These are phyloP conservation scores for Pleurotus platypus DNA, from an alignment of 768 basidiomycete species.

Conservation along the genomic window DNA sequence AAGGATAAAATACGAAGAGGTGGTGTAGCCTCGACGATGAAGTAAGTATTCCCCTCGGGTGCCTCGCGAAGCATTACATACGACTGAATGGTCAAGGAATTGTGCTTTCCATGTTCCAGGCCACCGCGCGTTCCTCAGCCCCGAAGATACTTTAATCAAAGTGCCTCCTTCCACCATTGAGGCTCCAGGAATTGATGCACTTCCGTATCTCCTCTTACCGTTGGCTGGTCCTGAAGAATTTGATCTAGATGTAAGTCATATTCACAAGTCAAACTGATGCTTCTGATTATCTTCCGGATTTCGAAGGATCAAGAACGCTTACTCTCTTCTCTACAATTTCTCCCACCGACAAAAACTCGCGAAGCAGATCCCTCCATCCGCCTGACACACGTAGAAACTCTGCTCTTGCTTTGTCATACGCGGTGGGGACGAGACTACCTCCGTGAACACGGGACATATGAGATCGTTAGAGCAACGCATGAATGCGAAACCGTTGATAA, in stretches of 20 bases:
- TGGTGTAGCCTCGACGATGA: slow-evolving; percentile 83
- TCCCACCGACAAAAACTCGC: slow-evolving; percentile 79
- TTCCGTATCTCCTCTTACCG: slow-evolving; percentile 84
- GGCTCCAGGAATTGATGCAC: slow-evolving; percentile 77
- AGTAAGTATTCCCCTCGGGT: slow-evolving; percentile 42
- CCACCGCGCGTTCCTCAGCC: slow-evolving; percentile 68
- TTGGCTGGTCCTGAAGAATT: slow-evolving; percentile 95
- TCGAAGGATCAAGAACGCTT: slow-evolving; percentile 83
- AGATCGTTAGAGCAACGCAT: slow-evolving; percentile 77
- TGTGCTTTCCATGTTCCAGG: slow-evolving; percentile 68
- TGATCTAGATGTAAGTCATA: slow-evolving; percentile 69
- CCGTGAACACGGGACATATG: slow-evolving; percentile 80
- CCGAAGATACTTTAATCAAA: slow-evolving; percentile 53
- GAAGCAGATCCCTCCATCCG: slow-evolving; percentile 78
- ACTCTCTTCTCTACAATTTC: slow-evolving; percentile 80
- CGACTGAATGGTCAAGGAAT: slow-evolving; percentile 45
- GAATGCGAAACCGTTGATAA: slow-evolving; percentile 75
- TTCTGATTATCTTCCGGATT: not conserved
- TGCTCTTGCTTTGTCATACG: slow-evolving; percentile 86
- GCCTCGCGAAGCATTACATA: not conserved
- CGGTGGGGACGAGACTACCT: slow-evolving; percentile 84
- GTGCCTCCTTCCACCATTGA: slow-evolving; percentile 53
- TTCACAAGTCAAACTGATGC: not conserved
- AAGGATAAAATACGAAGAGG: slow-evolving; percentile 81
- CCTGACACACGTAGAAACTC: slow-evolving; percentile 82